Conservation (phyloP, 2,329 filamentous ascomycete genomes). For the Cladophialophora carrionii region DNA sequence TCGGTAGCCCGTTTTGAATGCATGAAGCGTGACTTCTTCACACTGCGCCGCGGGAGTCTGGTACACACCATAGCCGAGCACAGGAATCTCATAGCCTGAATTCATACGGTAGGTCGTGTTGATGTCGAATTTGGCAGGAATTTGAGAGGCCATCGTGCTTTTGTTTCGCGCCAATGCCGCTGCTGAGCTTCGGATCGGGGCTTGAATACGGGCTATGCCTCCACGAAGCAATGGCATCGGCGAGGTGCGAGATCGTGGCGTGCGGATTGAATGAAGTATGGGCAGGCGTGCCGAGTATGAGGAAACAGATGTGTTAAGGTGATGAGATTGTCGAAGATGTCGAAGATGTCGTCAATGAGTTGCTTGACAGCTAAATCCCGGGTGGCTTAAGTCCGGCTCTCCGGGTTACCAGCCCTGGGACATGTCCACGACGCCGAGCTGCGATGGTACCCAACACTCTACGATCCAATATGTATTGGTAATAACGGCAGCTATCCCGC, state of each 20-base stretch:
- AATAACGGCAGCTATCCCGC: too few relatives aligned
- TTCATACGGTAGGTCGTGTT: conserved; percentile 46
- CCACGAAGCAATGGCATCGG: not conserved
- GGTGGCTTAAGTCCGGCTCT: too few relatives aligned
- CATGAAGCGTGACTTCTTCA: conserved; percentile 62
- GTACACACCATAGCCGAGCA: conserved; percentile 49
- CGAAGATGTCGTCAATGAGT: too few relatives aligned
- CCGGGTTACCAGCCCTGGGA: too few relatives aligned
- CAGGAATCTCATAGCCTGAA: conserved; percentile 47
- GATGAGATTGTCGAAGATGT: too few relatives aligned
- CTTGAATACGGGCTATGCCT: not conserved
- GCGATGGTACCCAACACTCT: too few relatives aligned
- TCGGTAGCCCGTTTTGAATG: conserved; percentile 60
- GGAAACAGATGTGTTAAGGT: too few relatives aligned
- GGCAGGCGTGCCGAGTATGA: not conserved
- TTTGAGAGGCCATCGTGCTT: conserved; percentile 30
- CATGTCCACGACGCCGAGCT: too few relatives aligned
- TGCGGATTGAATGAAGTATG: not conserved
- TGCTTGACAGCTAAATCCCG: too few relatives aligned
- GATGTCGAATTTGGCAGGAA: conserved; percentile 32
- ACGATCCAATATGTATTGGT: too few relatives aligned
- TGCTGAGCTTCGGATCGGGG: not conserved
- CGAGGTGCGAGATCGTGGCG: not conserved
- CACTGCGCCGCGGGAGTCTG: conserved; percentile 59
- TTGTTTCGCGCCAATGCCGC: not conserved